Conservation (phyloP, 495 filamentous ascomycete species). For the Aspergillus diversus region DNA sequence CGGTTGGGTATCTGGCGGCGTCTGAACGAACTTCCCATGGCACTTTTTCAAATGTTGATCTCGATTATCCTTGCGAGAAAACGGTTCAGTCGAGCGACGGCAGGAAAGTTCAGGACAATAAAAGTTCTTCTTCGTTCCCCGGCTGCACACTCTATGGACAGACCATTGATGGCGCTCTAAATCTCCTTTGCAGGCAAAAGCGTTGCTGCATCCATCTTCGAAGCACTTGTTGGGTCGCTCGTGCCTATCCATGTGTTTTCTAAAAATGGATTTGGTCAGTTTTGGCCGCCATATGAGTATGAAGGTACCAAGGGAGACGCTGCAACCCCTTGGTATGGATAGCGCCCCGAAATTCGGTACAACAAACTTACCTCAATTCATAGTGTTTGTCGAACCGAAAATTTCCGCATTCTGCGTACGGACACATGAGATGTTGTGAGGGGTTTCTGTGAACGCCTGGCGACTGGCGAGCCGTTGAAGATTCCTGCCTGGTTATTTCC, state of each 20-base stretch:
- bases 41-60: background rate
- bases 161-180: background rate
- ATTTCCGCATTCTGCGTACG: background rate
- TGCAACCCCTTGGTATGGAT: too few relatives aligned
- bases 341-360: background rate
- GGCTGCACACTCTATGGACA: background rate
- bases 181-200: background rate
- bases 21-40: background rate
- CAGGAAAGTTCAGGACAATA: background rate
- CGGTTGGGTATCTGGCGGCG: background rate
- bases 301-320: background rate
- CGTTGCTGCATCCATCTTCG: background rate
- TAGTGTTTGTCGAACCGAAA: background rate
- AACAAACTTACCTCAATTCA: background rate
- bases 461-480: background rate
- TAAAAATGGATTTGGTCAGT: background rate
- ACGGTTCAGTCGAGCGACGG: background rate
- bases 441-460: background rate
- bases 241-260: conserved; percentile 3
- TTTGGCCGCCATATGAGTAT: background rate
- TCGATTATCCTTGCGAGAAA: background rate
- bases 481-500: background rate
- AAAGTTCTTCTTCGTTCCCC: background rate
- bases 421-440: background rate
- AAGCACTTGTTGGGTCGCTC: background rate